These are phyloP conservation scores for Gentiana straminea DNA, from an alignment of 257 asterid species.

Conservation along the genomic window DNA sequence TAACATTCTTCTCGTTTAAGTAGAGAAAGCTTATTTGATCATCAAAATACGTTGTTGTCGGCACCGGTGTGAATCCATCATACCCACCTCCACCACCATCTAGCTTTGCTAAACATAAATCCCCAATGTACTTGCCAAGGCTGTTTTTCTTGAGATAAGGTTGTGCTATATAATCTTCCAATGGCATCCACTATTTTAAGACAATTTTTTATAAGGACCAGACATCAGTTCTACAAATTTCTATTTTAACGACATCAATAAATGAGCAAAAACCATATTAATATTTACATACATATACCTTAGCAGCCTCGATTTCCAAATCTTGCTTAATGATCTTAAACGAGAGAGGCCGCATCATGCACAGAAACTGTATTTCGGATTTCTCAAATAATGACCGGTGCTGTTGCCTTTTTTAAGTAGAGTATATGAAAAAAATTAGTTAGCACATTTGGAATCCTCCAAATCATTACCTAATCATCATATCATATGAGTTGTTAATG, in stretches of 20 bases:
- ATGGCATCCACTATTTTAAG: constrained; percentile 59
- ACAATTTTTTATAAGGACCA: too few species aligned
- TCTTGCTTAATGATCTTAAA: constrained; percentile 55
- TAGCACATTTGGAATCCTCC: neutral
- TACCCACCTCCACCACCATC: constrained; percentile 32
- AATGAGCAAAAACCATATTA: neutral
- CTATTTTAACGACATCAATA: neutral
- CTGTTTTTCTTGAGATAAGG: constrained; percentile 28
- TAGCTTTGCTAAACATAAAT: constrained; percentile 42
- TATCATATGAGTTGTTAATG: too few species aligned
- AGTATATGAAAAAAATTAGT: neutral
- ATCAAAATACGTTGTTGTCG: constrained; percentile 24
- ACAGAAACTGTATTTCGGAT: constrained; percentile 48
- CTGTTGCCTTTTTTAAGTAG: constrained; percentile 33
- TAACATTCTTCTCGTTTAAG: constrained; percentile 33
- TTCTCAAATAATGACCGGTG: constrained; percentile 47
- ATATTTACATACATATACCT: constrained; percentile 23
- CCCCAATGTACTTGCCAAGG: constrained; percentile 38
- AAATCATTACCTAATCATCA: neutral
- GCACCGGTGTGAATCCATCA: constrained; percentile 43
- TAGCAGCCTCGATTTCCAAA: constrained; percentile 65
- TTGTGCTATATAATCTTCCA: constrained; percentile 48
- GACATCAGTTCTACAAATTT: too few species aligned
- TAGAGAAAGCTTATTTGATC: constrained; percentile 43
- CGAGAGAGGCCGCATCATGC: constrained; percentile 56